These are phyloP conservation scores for Pseudozyma tsukubaensis DNA, from an alignment of 1,284 basidiomycete genomes.

Conservation along the genomic window DNA sequence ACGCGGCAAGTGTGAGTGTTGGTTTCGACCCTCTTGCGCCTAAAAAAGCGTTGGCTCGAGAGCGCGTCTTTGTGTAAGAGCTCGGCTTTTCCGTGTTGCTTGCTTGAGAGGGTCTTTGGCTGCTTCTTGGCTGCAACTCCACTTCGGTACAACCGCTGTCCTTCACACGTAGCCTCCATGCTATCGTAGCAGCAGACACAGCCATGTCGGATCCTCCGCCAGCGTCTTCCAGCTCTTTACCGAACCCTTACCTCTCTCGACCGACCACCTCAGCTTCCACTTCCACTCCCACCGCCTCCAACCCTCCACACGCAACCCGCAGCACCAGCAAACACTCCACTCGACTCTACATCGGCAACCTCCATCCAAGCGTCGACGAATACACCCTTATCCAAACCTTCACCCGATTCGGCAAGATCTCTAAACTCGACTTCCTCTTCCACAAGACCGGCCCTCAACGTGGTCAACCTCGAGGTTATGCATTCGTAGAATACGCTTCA, in stretches of 20 bases:
- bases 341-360: constrained; percentile 89
- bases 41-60: constrained; percentile 18
- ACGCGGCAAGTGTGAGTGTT: constrained; percentile 1
- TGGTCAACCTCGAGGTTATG: constrained; percentile 93
- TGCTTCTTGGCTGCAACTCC: background rate
- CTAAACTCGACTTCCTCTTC: constrained; percentile 92
- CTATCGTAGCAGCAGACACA: no score
- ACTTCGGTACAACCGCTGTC: no score
- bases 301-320: background rate
- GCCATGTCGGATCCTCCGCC: background rate
- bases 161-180: no score
- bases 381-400: constrained; percentile 85
- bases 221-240: background rate
- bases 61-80: constrained; percentile 7
- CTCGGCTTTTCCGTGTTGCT: background rate
- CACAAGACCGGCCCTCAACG: constrained; percentile 89
- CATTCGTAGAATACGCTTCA: constrained; percentile 83
- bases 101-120: no score
- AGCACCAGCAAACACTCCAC: constrained; percentile 48
- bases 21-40: constrained; percentile 1
- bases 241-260: constrained; percentile 26
- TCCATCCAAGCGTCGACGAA: constrained; percentile 89
- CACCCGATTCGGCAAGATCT: constrained; percentile 87
- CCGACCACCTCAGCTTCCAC: constrained; percentile 6
- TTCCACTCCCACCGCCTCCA: background rate